phyloP scores from a whole-genome alignment of 768 basidiomycete species.

The Cyclocybe aegerita region DNA sequence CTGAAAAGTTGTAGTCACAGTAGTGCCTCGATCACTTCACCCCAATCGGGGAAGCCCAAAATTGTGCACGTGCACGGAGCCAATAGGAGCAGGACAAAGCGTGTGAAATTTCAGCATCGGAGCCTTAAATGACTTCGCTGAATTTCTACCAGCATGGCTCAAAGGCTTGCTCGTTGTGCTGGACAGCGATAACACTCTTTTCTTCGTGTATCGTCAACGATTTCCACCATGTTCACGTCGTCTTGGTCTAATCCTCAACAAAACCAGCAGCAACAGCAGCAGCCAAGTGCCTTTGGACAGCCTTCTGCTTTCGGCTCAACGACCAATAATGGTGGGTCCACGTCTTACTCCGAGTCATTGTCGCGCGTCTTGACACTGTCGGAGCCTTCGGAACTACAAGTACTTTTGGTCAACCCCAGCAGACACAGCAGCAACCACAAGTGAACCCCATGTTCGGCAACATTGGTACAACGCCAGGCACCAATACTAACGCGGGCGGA shows the following conservation, averaged over 20 bases:
- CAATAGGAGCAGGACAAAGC: slow-evolving; percentile 5
- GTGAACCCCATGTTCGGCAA: slow-evolving; percentile 84
- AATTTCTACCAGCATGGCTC: slow-evolving; percentile 13
- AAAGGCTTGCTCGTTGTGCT: slow-evolving; percentile 13
- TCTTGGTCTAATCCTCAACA: slow-evolving; percentile 70
- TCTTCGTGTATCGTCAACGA: slow-evolving; percentile 9
- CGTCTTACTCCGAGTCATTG: slow-evolving; percentile 20
- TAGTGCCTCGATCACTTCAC: not conserved
- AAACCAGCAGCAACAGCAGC: slow-evolving; percentile 60
- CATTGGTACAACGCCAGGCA: slow-evolving; percentile 34
- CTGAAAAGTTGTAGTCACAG: slow-evolving; percentile 7
- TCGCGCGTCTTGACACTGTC: slow-evolving; percentile 23
- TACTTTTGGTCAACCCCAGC: slow-evolving; percentile 60
- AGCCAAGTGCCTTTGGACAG: slow-evolving; percentile 68
- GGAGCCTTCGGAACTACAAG: slow-evolving; percentile 54
- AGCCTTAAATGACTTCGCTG: slow-evolving; percentile 32
- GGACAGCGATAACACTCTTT: slow-evolving; percentile 20
- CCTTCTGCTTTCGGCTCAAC: slow-evolving; percentile 29
- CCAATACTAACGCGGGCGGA: slow-evolving; percentile 32
- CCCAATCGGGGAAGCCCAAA: slow-evolving; percentile 22
- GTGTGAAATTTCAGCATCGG: slow-evolving; percentile 26
- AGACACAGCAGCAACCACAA: slow-evolving; percentile 48
- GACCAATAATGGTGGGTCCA: slow-evolving; percentile 36
- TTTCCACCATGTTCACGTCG: slow-evolving; percentile 64
- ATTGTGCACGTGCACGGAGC: slow-evolving; percentile 32